Evolutionary conservation across 2,329 filamentous ascomycete genomes (phyloP).

Genomic region (Tolypocladium ovalisporum): DNA sequence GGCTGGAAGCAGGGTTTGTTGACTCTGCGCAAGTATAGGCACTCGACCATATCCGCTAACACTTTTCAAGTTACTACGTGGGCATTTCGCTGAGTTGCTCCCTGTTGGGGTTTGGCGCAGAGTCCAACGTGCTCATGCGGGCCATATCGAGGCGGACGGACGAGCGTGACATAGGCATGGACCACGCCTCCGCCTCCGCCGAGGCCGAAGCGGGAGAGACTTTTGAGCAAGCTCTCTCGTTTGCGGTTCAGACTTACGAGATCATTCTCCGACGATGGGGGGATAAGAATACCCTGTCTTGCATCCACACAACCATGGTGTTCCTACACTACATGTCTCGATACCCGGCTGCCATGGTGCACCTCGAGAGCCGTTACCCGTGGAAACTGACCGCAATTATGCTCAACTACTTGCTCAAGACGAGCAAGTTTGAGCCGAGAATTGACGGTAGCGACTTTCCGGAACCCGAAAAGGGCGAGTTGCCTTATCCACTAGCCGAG

Average conservation of each 20-base stretch:
- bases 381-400: constrained; percentile 35
- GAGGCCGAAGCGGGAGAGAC: constrained; percentile 12
- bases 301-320: constrained; percentile 49
- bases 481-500: constrained; percentile 51
- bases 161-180: constrained; percentile 14
- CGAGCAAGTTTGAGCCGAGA: constrained; percentile 16
- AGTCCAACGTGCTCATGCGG: constrained; percentile 35
- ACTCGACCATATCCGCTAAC: not conserved
- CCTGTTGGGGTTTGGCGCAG: constrained; percentile 21
- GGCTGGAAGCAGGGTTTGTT: constrained; percentile 36
- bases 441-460: constrained; percentile 37
- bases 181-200: constrained; percentile 12
- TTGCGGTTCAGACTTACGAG: constrained; percentile 32
- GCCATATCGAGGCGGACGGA: constrained; percentile 18
- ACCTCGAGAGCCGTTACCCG: constrained; percentile 34
- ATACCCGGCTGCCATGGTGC: constrained; percentile 28
- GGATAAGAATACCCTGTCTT: constrained; percentile 50
- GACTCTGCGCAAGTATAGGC: not conserved
- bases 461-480: constrained; percentile 23
- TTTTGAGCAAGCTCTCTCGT: constrained; percentile 23
- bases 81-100: constrained; percentile 20
- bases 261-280: constrained; percentile 39
- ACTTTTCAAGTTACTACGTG: constrained; percentile 17
- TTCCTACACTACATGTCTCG: constrained; percentile 41
- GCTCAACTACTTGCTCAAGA: constrained; percentile 24